Evolutionary conservation across 495 filamentous ascomycete genomes (phyloP).

Genomic region (Poronia punctata): DNA sequence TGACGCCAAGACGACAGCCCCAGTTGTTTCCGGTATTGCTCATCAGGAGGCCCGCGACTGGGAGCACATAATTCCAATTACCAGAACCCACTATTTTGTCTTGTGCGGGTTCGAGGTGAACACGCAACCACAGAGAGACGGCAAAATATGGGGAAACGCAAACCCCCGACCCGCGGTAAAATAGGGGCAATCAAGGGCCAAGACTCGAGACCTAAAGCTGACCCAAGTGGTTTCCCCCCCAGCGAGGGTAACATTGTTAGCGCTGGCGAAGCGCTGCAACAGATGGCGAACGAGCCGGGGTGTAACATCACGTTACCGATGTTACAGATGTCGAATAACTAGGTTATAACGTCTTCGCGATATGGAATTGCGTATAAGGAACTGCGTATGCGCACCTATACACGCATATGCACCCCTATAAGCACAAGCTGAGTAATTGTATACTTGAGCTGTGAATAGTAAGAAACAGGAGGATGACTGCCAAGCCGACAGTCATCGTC

Average conservation of each 20-base stretch:
- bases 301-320: constrained; percentile 8
- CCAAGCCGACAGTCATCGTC: too few relatives aligned
- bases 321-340: constrained; percentile 6
- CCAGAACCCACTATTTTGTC: background rate
- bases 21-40: background rate
- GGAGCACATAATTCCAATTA: constrained; percentile 8
- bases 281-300: constrained; percentile 7
- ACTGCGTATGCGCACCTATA: background rate
- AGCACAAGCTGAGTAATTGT: too few relatives aligned
- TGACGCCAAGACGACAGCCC: too few relatives aligned
- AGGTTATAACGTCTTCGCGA: constrained; percentile 6
- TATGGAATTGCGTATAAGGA: constrained; percentile 1
- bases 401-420: too few relatives aligned
- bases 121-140: background rate
- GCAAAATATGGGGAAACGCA: background rate
- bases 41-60: background rate
- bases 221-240: constrained; percentile 1
- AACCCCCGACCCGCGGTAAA: too few relatives aligned
- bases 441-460: too few relatives aligned
- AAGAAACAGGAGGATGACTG: too few relatives aligned
- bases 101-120: background rate
- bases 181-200: constrained; percentile 1
- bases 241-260: too few relatives aligned
- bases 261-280: constrained; percentile 2
- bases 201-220: constrained; percentile 1